phyloP scores from a whole-genome alignment of 23 red algal species.

The Gracilaria domingensis region DNA sequence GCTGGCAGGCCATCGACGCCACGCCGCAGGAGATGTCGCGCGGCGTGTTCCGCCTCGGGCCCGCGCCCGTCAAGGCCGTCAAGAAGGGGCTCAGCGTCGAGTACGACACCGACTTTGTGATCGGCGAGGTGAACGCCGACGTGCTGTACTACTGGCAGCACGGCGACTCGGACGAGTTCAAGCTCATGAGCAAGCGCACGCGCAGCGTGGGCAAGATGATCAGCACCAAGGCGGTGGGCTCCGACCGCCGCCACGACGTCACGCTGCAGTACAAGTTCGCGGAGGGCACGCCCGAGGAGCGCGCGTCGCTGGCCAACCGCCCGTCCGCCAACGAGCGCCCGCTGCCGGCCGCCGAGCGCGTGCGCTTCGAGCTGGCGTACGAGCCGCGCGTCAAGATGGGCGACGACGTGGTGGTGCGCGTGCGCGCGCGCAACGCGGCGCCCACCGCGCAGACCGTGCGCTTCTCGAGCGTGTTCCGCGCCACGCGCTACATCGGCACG shows the following conservation, averaged over 20 bases:
- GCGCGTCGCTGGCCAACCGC: neutral
- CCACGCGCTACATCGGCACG: slow-evolving; percentile 16
- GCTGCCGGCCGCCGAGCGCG: neutral
- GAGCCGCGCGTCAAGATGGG: slow-evolving; percentile 10
- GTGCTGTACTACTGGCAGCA: slow-evolving; percentile 25
- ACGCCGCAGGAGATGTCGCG: slow-evolving; percentile 43
- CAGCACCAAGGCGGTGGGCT: slow-evolving; percentile 30
- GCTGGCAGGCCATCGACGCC: slow-evolving; percentile 43
- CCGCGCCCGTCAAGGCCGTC: slow-evolving; percentile 29
- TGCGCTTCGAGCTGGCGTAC: neutral
- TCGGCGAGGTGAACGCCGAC: slow-evolving; percentile 45
- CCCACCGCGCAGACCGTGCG: neutral
- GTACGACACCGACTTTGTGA: slow-evolving; percentile 36
- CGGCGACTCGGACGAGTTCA: neutral
- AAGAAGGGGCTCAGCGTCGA: slow-evolving; percentile 16
- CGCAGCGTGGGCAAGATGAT: neutral
- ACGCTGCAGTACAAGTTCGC: slow-evolving; percentile 28
- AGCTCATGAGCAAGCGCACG: neutral
- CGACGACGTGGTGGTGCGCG: neutral
- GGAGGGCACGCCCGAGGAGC: slow-evolving; percentile 30
- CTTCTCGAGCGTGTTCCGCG: slow-evolving; percentile 16
- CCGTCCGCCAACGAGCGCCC: slow-evolving; percentile 2
- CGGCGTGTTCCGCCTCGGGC: slow-evolving; percentile 24
- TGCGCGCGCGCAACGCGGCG: neutral
- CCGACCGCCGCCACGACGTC: slow-evolving; percentile 28